Base-by-base conservation (phyloP, 345 rosid species). In the Corchorus capsularis region DNA sequence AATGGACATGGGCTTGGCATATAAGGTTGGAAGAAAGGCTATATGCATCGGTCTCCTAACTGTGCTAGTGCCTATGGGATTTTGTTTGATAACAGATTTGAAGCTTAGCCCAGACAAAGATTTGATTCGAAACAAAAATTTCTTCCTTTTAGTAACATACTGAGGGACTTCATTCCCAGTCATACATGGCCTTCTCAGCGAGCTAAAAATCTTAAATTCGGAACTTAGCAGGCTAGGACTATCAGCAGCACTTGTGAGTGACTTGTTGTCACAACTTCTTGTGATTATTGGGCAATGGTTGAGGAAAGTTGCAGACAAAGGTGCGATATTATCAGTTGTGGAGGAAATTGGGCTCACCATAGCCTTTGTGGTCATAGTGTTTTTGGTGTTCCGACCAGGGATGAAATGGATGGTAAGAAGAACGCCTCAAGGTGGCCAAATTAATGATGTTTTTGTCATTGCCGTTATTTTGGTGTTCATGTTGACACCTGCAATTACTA, bases 381-480 rank as follows among this genome's bases (percentile, higher is more conserved):
- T 41, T 8, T 63, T 63, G 6, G 17, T 53, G 17, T 6, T 74
- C 0, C n/a, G 87, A 17, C 86, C 83, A 8, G 20, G 35, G 0
- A 79, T 88, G 87, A 39, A 54, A 13, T 77, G 85, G 89, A 70
- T 82, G 55, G 78, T 86, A 32, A 79, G 73, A 47, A 27, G 22
- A 13, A 85, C 86, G 16, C 85, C 85, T 10, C 76, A 79, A 56
- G 86, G 89, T 37, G 73, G 43, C 12, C 75, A 78, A 4, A 72
- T 88, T 8, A 80, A 27, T 45, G 52, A 37, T 34, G 2, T 52
- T 0, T 77, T 37, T 66, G 52, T 82, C 54, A 71, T 65, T 73
- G 6, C 35, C 0, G 70, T 75, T 17, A 39, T 86, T 19, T 8
- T 53, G 7, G 10, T 9, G 0, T 78, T 73, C 11, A 20, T 83